phyloP scores from a whole-genome alignment of 331 rosid species.

The Quercus lobata region DNA sequence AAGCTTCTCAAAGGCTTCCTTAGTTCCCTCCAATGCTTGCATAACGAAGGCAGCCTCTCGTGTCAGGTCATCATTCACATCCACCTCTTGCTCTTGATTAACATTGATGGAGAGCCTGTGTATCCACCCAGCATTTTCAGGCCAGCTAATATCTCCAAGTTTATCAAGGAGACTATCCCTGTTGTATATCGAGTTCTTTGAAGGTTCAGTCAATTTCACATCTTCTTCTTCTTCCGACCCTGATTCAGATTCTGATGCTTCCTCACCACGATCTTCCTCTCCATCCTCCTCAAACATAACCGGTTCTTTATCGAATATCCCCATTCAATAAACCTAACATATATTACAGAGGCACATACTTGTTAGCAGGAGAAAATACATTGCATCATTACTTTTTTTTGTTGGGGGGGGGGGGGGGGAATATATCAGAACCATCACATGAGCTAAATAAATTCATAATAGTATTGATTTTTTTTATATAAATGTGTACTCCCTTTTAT shows the following conservation, averaged over 20 bases:
- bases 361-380: neutral
- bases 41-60: constrained; percentile 64
- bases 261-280: constrained; percentile 21
- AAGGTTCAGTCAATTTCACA: constrained; percentile 48
- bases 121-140: constrained; percentile 44
- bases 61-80: constrained; percentile 66
- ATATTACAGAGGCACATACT: neutral
- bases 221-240: constrained; percentile 47
- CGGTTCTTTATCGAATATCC: constrained; percentile 4
- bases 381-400: neutral
- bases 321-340: constrained; percentile 33
- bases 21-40: constrained; percentile 74
- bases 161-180: constrained; percentile 59
- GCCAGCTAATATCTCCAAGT: constrained; percentile 72
- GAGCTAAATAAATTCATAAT: neutral
- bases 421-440: neutral
- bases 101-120: constrained; percentile 42
- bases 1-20: constrained; percentile 59
- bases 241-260: constrained; percentile 41
- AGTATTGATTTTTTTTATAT: no score
- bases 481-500: no score
- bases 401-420: neutral
- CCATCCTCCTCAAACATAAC: constrained; percentile 11
- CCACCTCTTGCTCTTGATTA: constrained; percentile 46
- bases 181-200: constrained; percentile 49